phyloP scores from a whole-genome alignment of 345 rosid species.

The Ceriops zippeliana region DNA sequence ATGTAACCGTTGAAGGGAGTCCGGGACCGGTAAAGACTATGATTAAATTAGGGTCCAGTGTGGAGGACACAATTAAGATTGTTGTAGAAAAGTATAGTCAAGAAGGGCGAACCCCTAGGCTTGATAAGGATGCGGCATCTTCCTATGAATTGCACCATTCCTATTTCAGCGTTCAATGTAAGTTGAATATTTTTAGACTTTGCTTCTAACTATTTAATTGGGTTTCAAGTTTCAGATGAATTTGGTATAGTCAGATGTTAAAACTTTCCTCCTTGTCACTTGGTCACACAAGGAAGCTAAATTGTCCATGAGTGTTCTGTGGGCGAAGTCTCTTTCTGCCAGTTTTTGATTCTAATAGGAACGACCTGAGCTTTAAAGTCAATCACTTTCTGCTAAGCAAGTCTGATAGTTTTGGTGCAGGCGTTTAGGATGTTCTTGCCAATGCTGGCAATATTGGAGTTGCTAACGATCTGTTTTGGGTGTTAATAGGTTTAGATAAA shows the following conservation, averaged over 20 bases:
- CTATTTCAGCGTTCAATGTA: constrained; percentile 72
- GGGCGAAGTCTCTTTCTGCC: too few relatives aligned
- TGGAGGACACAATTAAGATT: constrained; percentile 58
- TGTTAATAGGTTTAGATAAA: constrained; percentile 54
- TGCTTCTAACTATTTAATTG: not conserved
- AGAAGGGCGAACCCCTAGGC: constrained; percentile 71
- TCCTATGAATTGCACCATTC: constrained; percentile 64
- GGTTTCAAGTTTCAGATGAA: too few relatives aligned
- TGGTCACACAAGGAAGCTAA: too few relatives aligned
- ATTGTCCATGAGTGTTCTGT: too few relatives aligned
- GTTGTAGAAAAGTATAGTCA: constrained; percentile 52
- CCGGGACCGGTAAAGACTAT: constrained; percentile 75
- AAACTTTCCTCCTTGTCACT: too few relatives aligned
- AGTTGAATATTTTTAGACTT: constrained; percentile 13
- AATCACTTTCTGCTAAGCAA: too few relatives aligned
- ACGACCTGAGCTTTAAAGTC: too few relatives aligned
- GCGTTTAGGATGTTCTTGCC: too few relatives aligned
- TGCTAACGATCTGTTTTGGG: not conserved
- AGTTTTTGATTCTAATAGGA: too few relatives aligned
- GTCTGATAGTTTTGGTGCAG: too few relatives aligned
- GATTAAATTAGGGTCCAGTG: constrained; percentile 63
- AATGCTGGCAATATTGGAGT: not conserved
- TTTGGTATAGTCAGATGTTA: too few relatives aligned
- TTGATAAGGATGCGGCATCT: constrained; percentile 27
- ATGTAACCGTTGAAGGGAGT: constrained; percentile 86